These are phyloP conservation scores for Arctium lappa DNA, from an alignment of 129 eudicot genomes.

Conservation along the genomic window DNA sequence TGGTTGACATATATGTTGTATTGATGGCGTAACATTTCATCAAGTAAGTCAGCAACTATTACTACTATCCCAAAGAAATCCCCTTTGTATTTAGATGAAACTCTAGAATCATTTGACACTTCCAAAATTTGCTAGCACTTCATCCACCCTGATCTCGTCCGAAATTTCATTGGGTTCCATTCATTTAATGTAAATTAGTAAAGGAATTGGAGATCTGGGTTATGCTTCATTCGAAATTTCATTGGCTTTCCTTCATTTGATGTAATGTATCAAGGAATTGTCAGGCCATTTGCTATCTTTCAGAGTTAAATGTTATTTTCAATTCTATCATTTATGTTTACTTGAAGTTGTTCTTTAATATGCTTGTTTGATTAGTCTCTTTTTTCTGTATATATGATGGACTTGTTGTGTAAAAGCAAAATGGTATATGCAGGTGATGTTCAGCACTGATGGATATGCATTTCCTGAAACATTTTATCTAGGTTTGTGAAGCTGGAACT, in stretches of 20 bases:
- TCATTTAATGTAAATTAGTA: not conserved
- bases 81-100: not conserved
- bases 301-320: not conserved
- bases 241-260: not conserved
- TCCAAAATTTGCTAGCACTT: not conserved
- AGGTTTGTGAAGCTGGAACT: constrained; percentile 52
- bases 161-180: not conserved
- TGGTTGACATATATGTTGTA: not conserved
- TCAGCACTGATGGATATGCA: constrained; percentile 83
- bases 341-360: not conserved
- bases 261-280: not conserved
- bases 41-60: not conserved
- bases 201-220: not conserved
- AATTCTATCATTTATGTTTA: not conserved
- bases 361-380: not conserved
- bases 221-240: not conserved
- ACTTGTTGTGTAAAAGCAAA: constrained; percentile 4
- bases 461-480: constrained; percentile 94
- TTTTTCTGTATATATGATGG: not conserved
- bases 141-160: not conserved
- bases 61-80: not conserved
- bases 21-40: not conserved
- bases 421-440: constrained; percentile 78
- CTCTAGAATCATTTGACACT: not conserved
- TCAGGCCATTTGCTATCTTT: not conserved